A percentile compares a stretch with the other conserved stretches of the same genome.
phyloP scores from a whole-genome alignment of 768 basidiomycete species.

The Russula griseocarnosa region DNA sequence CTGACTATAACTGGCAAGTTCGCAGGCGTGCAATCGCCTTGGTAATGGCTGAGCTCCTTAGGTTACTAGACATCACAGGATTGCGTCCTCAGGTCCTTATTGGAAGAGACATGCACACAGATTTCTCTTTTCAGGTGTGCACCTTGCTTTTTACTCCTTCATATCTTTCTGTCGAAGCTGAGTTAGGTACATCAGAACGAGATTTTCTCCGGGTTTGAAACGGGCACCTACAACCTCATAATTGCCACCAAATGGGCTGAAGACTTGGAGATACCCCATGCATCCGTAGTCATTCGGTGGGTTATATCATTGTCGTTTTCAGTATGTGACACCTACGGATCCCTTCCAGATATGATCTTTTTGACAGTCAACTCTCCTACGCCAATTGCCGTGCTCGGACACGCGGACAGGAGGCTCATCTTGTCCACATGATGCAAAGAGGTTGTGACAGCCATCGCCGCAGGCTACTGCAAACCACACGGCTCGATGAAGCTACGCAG shows the following conservation, averaged over 20 bases:
- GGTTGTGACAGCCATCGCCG: conserved; percentile 54
- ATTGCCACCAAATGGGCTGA: conserved; percentile 56
- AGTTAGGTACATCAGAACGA: conserved; percentile 39
- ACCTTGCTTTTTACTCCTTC: background rate
- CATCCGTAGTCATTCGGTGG: conserved; percentile 60
- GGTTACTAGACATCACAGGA: conserved; percentile 51
- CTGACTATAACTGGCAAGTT: conserved; percentile 39
- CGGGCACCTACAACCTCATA: conserved; percentile 60
- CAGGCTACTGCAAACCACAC: conserved; percentile 44
- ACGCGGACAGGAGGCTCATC: conserved; percentile 45
- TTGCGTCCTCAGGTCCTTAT: conserved; percentile 52
- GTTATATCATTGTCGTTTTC: conserved; percentile 25
- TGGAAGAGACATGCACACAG: conserved; percentile 37
- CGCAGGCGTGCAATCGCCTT: conserved; percentile 50
- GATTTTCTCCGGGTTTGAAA: conserved; percentile 46
- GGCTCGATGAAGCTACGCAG: conserved; percentile 40
- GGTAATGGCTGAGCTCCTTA: conserved; percentile 55
- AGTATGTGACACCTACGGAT: conserved; percentile 11
- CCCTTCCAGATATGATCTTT: conserved; percentile 50
- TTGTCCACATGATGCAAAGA: conserved; percentile 62
- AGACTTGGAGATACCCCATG: conserved; percentile 56
- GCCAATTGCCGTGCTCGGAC: conserved; percentile 50
- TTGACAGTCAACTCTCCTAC: conserved; percentile 59
- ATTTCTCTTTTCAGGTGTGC: conserved; percentile 37
- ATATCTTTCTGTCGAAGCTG: background rate